These are phyloP conservation scores for Casaregolazyma suthepensis DNA, from an alignment of 1,139 yeast genomes.

Conservation along the genomic window DNA sequence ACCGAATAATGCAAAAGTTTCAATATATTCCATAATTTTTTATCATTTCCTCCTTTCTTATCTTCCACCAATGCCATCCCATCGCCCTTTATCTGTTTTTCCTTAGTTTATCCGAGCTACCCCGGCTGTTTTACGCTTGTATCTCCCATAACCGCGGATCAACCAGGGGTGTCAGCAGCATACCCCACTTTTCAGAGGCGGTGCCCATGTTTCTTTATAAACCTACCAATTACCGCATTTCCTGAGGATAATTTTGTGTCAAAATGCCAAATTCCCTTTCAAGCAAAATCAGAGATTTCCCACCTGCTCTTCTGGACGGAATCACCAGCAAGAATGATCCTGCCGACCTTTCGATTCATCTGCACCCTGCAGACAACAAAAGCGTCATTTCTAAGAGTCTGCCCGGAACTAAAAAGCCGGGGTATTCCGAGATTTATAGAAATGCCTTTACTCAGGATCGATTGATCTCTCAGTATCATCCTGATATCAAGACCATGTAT, in stretches of 20 bases:
- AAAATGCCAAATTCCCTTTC: neutral
- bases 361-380: neutral
- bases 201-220: neutral
- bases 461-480: constrained; percentile 44
- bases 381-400: constrained; percentile 29
- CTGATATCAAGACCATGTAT: constrained; percentile 45
- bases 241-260: neutral
- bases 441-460: constrained; percentile 36
- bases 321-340: neutral
- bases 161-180: neutral
- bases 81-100: neutral
- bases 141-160: neutral
- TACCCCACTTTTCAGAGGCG: neutral
- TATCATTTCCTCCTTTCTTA: too few species aligned
- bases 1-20: too few species aligned
- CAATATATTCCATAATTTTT: neutral
- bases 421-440: constrained; percentile 52
- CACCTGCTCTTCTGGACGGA: constrained; percentile 1
- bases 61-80: neutral
- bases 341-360: neutral
- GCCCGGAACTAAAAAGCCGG: constrained; percentile 43
- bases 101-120: neutral
- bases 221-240: neutral
- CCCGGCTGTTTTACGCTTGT: neutral
- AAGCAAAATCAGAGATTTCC: constrained; percentile 6